A percentile compares a stretch with the other conserved stretches of the same genome.
Conservation (phyloP, 2,329 filamentous ascomycete genomes). For the Beauveria scarabaeidicola region DNA sequence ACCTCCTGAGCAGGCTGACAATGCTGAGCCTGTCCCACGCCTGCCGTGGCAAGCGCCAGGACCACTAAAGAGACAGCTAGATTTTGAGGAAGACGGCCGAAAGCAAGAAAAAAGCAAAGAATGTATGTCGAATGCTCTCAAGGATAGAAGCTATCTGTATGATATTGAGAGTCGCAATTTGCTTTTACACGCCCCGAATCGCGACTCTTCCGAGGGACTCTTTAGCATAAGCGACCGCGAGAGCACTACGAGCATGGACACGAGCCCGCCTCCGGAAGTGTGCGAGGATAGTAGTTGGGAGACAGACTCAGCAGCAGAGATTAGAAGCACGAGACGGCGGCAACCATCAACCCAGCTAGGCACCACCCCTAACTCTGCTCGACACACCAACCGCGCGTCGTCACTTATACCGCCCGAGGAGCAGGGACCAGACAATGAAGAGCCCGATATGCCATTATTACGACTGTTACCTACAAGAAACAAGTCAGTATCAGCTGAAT, state of each 20-base stretch:
- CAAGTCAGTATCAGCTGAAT: background rate
- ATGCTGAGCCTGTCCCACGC: background rate
- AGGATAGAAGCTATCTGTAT: no score
- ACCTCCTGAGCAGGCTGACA: no score
- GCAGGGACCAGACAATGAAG: background rate
- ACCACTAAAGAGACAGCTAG: background rate
- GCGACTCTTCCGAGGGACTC: background rate
- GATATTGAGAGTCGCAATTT: no score
- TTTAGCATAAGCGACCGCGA: background rate
- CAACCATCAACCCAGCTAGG: background rate
- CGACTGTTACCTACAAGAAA: no score
- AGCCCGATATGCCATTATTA: background rate
- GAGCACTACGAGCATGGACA: background rate
- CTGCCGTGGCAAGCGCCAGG: background rate
- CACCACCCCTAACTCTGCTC: background rate
- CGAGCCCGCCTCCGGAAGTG: background rate
- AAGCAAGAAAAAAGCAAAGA: background rate
- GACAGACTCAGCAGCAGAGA: background rate
- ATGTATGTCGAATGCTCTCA: background rate
- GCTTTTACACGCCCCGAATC: background rate
- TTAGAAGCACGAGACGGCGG: background rate
- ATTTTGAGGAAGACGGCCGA: background rate
- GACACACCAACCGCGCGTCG: background rate
- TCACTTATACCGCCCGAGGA: background rate
- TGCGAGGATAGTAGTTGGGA: background rate